A percentile compares a stretch with the other conserved stretches of the same genome.
Conservation (phyloP, 2,329 filamentous ascomycete genomes). For the Metarhizium anisopliae region DNA sequence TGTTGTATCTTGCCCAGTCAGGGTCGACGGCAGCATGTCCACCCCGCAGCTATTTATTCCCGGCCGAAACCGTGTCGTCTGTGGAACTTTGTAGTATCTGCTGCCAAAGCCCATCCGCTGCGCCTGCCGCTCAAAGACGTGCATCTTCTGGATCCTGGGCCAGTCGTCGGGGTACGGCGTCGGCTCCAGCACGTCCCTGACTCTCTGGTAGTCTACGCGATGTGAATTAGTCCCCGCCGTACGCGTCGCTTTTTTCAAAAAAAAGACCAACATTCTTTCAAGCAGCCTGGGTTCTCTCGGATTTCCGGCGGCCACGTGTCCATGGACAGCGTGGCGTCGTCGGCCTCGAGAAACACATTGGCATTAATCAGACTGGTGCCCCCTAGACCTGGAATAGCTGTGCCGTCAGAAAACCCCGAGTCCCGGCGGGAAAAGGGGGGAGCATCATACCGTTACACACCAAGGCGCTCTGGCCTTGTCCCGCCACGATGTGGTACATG, state of each 20-base stretch:
- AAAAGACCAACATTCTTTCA: constrained; percentile 40
- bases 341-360: constrained; percentile 56
- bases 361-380: constrained; percentile 59
- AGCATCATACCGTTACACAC: constrained; percentile 37
- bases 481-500: constrained; percentile 54
- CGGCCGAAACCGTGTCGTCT: constrained; percentile 54
- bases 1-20: constrained; percentile 54
- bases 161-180: constrained; percentile 47
- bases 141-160: constrained; percentile 48
- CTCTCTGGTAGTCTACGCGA: constrained; percentile 45
- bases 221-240: no score
- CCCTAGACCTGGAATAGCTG: constrained; percentile 38
- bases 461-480: constrained; percentile 54
- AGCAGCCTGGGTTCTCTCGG: constrained; percentile 24
- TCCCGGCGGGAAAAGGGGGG: background rate
- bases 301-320: constrained; percentile 52
- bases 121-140: constrained; percentile 49
- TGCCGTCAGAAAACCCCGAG: constrained; percentile 5
- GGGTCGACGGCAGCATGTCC: constrained; percentile 49
- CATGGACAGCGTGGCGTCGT: constrained; percentile 42
- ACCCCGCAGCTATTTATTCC: constrained; percentile 56
- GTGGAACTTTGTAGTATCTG: constrained; percentile 46
- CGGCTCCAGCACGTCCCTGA: constrained; percentile 48
- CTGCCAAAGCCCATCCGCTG: constrained; percentile 37
- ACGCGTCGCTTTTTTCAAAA: no score